Evolutionary conservation across 2,329 filamentous ascomycete genomes (phyloP).

Genomic region (Microthyrium microscopicum): DNA sequence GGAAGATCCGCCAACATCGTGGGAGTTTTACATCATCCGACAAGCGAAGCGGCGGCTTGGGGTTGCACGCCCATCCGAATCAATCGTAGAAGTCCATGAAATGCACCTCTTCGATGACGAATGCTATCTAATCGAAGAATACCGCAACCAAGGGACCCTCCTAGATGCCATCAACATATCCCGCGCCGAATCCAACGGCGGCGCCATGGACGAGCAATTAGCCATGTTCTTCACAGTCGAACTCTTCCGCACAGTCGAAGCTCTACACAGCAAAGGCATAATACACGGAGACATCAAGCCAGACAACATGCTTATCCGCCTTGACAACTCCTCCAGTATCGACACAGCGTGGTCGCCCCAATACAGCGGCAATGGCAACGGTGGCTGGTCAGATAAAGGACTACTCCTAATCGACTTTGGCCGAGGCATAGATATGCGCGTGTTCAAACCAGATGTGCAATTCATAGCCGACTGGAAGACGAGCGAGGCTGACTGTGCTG

Average conservation of each 20-base stretch:
- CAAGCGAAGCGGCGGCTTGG: conserved; percentile 63
- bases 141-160: conserved; percentile 74
- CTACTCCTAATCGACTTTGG: conserved; percentile 88
- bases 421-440: conserved; percentile 80
- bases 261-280: conserved; percentile 61
- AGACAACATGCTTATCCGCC: conserved; percentile 83
- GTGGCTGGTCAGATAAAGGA: conserved; percentile 68
- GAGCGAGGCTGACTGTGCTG: conserved; percentile 70
- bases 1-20: conserved; percentile 73
- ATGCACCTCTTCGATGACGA: conserved; percentile 86
- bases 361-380: conserved; percentile 56
- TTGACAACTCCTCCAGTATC: conserved; percentile 38
- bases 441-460: conserved; percentile 57
- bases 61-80: conserved; percentile 52
- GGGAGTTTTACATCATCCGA: conserved; percentile 95
- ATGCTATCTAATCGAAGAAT: conserved; percentile 76
- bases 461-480: conserved; percentile 97
- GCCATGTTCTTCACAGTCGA: conserved; percentile 95
- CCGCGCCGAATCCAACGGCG: conserved; percentile 43
- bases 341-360: conserved; percentile 37
- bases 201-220: conserved; percentile 74
- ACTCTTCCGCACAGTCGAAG: conserved; percentile 76
- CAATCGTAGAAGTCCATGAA: conserved; percentile 70
- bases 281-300: conserved; percentile 90
- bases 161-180: conserved; percentile 89